phyloP scores from a whole-genome alignment of 164 flowering plant species.

The Magnolia kwangsiensis region DNA sequence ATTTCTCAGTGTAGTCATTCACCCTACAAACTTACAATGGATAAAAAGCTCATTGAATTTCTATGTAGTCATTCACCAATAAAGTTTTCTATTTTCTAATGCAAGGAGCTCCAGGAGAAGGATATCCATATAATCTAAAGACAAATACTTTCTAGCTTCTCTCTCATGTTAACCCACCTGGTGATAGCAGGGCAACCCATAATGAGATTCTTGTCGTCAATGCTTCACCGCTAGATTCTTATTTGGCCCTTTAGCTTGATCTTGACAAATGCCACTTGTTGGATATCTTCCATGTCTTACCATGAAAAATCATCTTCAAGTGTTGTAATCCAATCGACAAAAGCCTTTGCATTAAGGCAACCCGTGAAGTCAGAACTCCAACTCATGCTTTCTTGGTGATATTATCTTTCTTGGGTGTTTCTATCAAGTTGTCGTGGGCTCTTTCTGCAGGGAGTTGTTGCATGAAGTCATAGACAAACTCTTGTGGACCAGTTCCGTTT shows the following conservation, averaged over 20 bases:
- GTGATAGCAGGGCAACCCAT: not conserved
- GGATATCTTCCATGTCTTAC: not conserved
- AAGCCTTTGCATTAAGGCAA: not conserved
- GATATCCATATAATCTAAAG: not conserved
- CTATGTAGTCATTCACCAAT: not conserved
- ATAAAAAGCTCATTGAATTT: not conserved
- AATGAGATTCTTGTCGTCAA: not conserved
- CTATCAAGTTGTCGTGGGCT: not conserved
- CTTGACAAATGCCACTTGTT: constrained; percentile 2
- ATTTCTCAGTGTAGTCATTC: too few species aligned
- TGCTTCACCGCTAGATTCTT: not conserved
- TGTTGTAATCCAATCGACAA: not conserved
- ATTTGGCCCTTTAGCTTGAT: not conserved
- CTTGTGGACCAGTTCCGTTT: not conserved
- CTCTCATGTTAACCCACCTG: not conserved
- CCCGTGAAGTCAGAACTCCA: not conserved
- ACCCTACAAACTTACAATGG: not conserved
- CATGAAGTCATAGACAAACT: not conserved
- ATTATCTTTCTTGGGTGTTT: not conserved
- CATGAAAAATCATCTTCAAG: not conserved
- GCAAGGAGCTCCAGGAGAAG: not conserved
- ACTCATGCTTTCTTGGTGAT: not conserved
- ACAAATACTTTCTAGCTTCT: not conserved
- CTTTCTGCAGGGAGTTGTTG: not conserved
- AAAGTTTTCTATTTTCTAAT: not conserved